A percentile compares a stretch with the other conserved stretches of the same genome.
These are phyloP conservation scores for Silene coronaria DNA, from an alignment of 179 eudicot species.

Conservation along the genomic window DNA sequence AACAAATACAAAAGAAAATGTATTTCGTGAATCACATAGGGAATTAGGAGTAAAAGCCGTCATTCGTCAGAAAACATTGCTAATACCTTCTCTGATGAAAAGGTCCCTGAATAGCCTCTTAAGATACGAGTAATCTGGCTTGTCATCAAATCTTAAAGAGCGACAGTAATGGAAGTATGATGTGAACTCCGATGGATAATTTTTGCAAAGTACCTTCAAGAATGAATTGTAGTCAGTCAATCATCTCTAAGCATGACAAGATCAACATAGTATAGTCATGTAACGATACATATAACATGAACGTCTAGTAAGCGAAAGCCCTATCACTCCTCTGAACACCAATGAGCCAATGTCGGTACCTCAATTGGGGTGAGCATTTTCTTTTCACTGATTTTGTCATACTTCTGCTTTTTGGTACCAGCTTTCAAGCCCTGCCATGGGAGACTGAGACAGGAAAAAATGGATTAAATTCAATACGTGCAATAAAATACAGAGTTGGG, in stretches of 20 bases:
- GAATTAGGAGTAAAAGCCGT: background rate
- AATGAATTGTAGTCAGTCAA: background rate
- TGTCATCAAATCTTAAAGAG: conserved; percentile 57
- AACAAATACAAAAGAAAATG: background rate
- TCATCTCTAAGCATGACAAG: background rate
- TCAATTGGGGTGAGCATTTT: conserved; percentile 53
- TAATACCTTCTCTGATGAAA: conserved; percentile 60
- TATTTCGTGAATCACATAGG: background rate
- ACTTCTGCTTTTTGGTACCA: conserved; percentile 59
- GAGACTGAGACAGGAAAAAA: conserved; percentile 31
- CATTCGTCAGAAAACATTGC: conserved; percentile 10
- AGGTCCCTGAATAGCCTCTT: conserved; percentile 63
- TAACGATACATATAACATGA: background rate
- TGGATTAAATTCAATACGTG: conserved; percentile 3
- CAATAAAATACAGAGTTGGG: background rate
- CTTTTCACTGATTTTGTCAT: conserved; percentile 55
- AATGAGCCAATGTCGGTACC: conserved; percentile 20
- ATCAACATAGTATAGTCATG: background rate
- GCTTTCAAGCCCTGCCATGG: conserved; percentile 67
- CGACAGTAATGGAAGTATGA: conserved; percentile 73
- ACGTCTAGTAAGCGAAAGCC: background rate
- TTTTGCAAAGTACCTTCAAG: conserved; percentile 49
- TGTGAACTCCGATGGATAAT: conserved; percentile 54
- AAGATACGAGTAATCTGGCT: conserved; percentile 63
- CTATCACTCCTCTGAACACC: background rate